phyloP scores from a whole-genome alignment of 805 yeast species.

The Spathaspora passalidarum region DNA sequence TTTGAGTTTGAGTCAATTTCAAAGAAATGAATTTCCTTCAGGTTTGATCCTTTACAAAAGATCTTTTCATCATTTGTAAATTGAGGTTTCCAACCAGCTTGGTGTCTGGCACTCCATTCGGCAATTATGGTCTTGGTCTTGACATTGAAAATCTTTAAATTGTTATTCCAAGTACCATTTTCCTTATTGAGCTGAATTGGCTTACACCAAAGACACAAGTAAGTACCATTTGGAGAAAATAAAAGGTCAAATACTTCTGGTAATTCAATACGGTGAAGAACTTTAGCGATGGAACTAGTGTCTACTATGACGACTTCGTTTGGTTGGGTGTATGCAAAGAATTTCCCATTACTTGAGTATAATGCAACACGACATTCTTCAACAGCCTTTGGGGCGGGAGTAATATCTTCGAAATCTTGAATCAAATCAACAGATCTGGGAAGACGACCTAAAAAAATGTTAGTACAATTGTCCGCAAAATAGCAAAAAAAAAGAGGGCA shows the following conservation, averaged over 20 bases:
- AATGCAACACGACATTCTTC: slow-evolving; percentile 59
- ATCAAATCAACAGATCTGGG: slow-evolving; percentile 55
- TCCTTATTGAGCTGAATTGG: slow-evolving; percentile 65
- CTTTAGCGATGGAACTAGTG: slow-evolving; percentile 45
- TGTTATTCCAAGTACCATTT: slow-evolving; percentile 71
- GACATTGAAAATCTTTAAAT: slow-evolving; percentile 74
- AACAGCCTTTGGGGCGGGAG: slow-evolving; percentile 32
- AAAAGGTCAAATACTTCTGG: slow-evolving; percentile 75
- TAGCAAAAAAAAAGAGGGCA: not conserved
- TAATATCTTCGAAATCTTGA: slow-evolving; percentile 37
- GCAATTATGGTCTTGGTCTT: slow-evolving; percentile 45
- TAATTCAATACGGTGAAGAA: slow-evolving; percentile 48
- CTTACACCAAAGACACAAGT: slow-evolving; percentile 84
- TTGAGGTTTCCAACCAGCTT: slow-evolving; percentile 91
- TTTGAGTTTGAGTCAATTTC: slow-evolving; percentile 38
- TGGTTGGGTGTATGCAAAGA: slow-evolving; percentile 73
- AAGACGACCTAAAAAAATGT: slow-evolving; percentile 44
- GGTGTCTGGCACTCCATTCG: slow-evolving; percentile 74
- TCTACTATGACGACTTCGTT: slow-evolving; percentile 53
- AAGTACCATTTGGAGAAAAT: slow-evolving; percentile 87
- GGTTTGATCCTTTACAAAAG: slow-evolving; percentile 57
- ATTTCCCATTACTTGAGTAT: slow-evolving; percentile 66
- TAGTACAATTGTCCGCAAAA: slow-evolving; percentile 10
- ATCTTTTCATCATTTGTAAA: slow-evolving; percentile 77
- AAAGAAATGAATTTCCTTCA: slow-evolving; percentile 65